These are phyloP conservation scores for Panus rudis DNA, from an alignment of 768 basidiomycete species.

Conservation along the genomic window DNA sequence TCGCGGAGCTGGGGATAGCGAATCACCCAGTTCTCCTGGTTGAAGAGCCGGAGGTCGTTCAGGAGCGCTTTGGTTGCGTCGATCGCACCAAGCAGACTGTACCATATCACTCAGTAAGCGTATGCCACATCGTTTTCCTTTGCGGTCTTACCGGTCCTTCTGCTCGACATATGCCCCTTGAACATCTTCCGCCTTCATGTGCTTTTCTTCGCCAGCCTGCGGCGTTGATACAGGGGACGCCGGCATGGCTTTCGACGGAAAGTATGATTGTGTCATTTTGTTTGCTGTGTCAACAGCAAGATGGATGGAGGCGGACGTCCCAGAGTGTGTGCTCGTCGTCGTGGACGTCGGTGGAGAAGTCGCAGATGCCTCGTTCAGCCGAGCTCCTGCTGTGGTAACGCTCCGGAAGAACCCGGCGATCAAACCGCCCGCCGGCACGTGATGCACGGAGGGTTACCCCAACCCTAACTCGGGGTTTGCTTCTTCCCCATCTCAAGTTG, in stretches of 20 bases:
- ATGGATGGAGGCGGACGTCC: too few relatives aligned
- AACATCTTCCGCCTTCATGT: constrained; percentile 58
- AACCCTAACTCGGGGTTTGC: too few relatives aligned
- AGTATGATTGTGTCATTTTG: constrained; percentile 24
- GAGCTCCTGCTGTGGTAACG: too few relatives aligned
- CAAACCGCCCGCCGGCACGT: too few relatives aligned
- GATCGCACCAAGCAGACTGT: constrained; percentile 72
- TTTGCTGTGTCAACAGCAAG: constrained; percentile 6
- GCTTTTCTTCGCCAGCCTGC: constrained; percentile 18
- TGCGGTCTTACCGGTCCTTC: constrained; percentile 58
- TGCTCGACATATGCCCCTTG: constrained; percentile 71
- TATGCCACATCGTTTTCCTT: neutral
- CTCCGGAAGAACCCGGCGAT: too few relatives aligned
- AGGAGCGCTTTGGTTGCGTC: constrained; percentile 65
- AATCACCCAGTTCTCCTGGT: constrained; percentile 81
- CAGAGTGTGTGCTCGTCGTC: too few relatives aligned
- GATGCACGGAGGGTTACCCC: too few relatives aligned
- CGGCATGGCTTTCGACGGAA: constrained; percentile 11
- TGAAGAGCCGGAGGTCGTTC: constrained; percentile 68
- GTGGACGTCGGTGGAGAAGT: too few relatives aligned
- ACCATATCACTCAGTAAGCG: constrained; percentile 2
- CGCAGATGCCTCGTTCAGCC: too few relatives aligned
- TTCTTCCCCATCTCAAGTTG: neutral
- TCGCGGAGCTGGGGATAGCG: constrained; percentile 76
- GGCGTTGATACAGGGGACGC: constrained; percentile 14